Evolutionary conservation across 2,329 filamentous ascomycete species (phyloP), one percentile per base, ranked within the genome.

Genomic region (Dothideomycetes sp.): DNA sequence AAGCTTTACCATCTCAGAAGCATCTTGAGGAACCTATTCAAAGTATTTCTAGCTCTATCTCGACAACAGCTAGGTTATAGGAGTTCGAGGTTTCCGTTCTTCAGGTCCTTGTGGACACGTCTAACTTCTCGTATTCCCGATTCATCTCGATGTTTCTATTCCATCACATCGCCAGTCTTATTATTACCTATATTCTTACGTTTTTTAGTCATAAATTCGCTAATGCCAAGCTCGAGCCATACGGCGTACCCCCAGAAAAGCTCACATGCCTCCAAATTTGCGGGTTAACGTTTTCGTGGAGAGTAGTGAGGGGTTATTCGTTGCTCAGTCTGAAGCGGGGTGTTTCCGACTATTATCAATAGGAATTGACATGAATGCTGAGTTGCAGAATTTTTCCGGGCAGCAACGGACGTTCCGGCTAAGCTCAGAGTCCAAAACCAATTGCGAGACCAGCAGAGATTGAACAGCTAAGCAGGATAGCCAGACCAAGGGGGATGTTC

Each of bases 301-400:
- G 37, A 29, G 20, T 15, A 28, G 18, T 12, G 37, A 33, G 29
- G 28, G 37, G 19, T 28, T 39, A 13, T 31, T 11, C 27, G 35
- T 31, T 39, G 20, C 7, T 23, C 4, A 12, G 32, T 27, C 28
- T 40, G 12, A 15, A 40, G 22, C n/a, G 37, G 22, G 28, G 7
- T 23, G 19, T 40, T 40, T 25, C n/a, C 37, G 37, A 40, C 32
- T 40, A 40, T 40, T 40, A 40, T 27, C 37, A 40, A 40, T 40
- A 33, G 29, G 20, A 33, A 40, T 23, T 40, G 37, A 18, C 17
- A n/a, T n/a, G n/a, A n/a, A n/a, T n/a, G n/a, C n/a, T n/a, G 17
- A 25, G 22, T 33, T 19, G 37, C 29, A n/a, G 29, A 40, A 7
- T 33, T 40, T 15, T 33, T 16, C 37, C 37, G 20, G 19, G n/a